A percentile compares a stretch with the other conserved stretches of the same genome.
These are phyloP conservation scores for Dissophora globulifera DNA, from an alignment of 192 early-diverging fungal species.

Conservation along the genomic window DNA sequence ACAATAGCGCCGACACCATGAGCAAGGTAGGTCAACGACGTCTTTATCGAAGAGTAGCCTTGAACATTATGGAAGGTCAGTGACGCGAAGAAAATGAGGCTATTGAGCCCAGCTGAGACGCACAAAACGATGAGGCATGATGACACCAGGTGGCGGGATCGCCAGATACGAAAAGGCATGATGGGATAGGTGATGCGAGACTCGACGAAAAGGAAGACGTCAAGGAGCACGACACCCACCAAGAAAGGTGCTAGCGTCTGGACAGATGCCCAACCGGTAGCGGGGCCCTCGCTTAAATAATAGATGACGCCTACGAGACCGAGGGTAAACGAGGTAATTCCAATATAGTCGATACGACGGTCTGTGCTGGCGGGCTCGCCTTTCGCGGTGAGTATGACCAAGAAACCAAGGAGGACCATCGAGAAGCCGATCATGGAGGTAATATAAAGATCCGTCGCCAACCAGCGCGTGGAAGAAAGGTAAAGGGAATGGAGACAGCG, in stretches of 20 bases:
- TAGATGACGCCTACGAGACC: constrained; percentile 45
- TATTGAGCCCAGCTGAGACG: constrained; percentile 20
- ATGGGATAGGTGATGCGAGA: constrained; percentile 28
- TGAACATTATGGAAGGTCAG: constrained; percentile 35
- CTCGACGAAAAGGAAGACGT: constrained; percentile 24
- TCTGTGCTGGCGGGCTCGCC: constrained; percentile 8
- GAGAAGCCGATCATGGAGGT: constrained; percentile 33
- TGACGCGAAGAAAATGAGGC: constrained; percentile 15
- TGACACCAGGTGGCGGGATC: constrained; percentile 22
- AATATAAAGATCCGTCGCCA: constrained; percentile 55
- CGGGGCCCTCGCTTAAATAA: constrained; percentile 41
- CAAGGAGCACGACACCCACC: constrained; percentile 13
- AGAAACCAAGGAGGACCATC: constrained; percentile 20
- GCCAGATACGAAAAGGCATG: constrained; percentile 49
- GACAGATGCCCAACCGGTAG: constrained; percentile 20
- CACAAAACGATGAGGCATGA: constrained; percentile 11
- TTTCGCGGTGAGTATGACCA: constrained; percentile 33
- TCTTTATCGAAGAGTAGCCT: constrained; percentile 23
- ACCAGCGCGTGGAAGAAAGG: no score
- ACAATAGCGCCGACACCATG: constrained; percentile 31
- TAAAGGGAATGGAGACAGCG: no score
- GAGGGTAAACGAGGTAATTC: constrained; percentile 24
- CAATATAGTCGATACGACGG: constrained; percentile 42
- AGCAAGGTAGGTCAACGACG: constrained; percentile 10
- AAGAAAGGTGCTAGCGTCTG: constrained; percentile 23